These are phyloP conservation scores for Ricinus communis DNA, from an alignment of 345 rosid species.

Conservation along the genomic window DNA sequence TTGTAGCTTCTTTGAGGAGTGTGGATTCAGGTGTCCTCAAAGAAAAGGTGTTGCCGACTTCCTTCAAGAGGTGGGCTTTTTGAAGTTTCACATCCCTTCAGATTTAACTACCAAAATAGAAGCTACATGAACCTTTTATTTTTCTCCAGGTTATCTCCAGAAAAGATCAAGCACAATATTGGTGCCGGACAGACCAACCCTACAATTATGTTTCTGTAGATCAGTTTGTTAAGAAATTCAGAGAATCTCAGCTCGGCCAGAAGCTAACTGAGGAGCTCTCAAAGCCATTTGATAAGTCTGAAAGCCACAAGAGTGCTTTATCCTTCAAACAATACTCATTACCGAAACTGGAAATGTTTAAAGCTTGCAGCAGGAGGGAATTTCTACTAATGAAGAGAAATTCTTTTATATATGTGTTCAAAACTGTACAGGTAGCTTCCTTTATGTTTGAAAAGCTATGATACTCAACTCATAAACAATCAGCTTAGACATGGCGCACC, in stretches of 20 bases:
- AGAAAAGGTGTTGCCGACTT: conserved; percentile 68
- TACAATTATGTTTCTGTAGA: conserved; percentile 42
- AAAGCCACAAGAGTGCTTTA: conserved; percentile 41
- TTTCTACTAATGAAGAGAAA: conserved; percentile 65
- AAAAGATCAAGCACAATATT: conserved; percentile 66
- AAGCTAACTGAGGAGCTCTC: conserved; percentile 38
- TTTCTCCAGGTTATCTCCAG: conserved; percentile 52
- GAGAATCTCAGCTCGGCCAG: conserved; percentile 33
- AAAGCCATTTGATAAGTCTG: conserved; percentile 36
- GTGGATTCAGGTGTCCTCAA: conserved; percentile 61
- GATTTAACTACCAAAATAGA: neutral
- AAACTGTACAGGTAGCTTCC: conserved; percentile 5
- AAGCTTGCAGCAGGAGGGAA: conserved; percentile 60
- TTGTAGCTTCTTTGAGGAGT: conserved; percentile 46
- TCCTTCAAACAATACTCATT: conserved; percentile 41
- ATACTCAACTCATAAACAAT: neutral
- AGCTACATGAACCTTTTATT: neutral
- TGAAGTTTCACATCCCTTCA: neutral
- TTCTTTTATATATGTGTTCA: conserved; percentile 48
- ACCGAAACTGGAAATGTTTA: conserved; percentile 55
- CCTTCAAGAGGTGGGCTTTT: conserved; percentile 51
- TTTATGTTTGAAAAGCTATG: no score
- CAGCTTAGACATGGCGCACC: neutral
- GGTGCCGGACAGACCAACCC: conserved; percentile 36
- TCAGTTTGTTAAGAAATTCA: conserved; percentile 40